Base-by-base conservation (phyloP, 441 rosid genomes). In the Eutrema salsugineum region DNA sequence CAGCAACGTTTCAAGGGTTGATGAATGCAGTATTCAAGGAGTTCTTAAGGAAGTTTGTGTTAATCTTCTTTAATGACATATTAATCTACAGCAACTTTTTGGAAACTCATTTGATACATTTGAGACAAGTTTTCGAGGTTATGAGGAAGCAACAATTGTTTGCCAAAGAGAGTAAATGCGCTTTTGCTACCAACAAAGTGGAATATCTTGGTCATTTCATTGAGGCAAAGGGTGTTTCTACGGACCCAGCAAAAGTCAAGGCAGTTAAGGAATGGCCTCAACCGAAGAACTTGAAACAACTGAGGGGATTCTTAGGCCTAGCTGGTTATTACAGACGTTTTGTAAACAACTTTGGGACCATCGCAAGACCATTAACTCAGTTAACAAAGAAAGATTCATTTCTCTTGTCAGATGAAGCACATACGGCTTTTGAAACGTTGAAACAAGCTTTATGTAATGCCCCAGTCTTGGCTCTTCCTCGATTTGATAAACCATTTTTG, bases 381-480 rank as follows among this genome's bases (percentile, higher is more conserved):
- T 3, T 39, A 39, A 39, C 15, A 0, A 39, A 39, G 5, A 39
- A 39, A 0, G 43, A 11, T 0, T 10, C 42, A 1, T 3, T 39
- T 3, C 3, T 1, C 0, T 11, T 5, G 42, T 0, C 1, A 2
- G n/a, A 2, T 0, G 42, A 38, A 11, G n/a, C 42, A 0, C 2
- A 38, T 0, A 0, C 1, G 1, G 43, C 43, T 0, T 39, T 39
- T 3, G n/a, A 11, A 3, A 1, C 2, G 0, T 39, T 39, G 0
- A 39, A 39, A 1, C 0, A 2, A 38, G 42, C 42, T 0, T 24
- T 24, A 0, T 24, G 27, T 24, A 24, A 0, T 24, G 4, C 27
- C 3, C 27, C 27, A 0, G 27, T 24, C 0, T 0, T 24, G 0
- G 27, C 27, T 24, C 27, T 24, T 24, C 27, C 27, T 0, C 3